Percentiles rank a stretch among this genome's conserved stretches.
Evolutionary conservation across 2,329 filamentous ascomycete genomes (phyloP).

Genomic region (Neofusicoccum kwambonambiense): DNA sequence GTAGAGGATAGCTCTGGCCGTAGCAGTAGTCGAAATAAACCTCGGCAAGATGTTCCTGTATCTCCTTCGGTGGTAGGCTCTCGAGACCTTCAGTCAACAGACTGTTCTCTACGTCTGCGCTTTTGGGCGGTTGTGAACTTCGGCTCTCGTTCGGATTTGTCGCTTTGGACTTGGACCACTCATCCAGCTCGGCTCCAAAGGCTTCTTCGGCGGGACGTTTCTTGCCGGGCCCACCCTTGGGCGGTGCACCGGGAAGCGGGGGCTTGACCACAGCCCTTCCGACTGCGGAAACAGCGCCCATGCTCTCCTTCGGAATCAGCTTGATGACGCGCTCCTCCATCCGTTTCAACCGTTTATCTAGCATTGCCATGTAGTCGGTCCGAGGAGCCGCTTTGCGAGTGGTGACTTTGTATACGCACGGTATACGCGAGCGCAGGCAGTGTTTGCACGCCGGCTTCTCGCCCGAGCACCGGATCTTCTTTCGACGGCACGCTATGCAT

Average conservation of each 20-base stretch:
- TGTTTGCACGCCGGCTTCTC: constrained; percentile 98
- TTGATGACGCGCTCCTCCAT: constrained; percentile 99
- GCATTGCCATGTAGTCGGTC: constrained; percentile 98
- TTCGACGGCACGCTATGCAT: constrained; percentile 91
- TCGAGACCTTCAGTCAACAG: constrained; percentile 80
- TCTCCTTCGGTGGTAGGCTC: constrained; percentile 76
- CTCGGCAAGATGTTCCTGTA: constrained; percentile 90
- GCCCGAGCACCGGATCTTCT: constrained; percentile 97
- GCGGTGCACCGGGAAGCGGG: constrained; percentile 58
- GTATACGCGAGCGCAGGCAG: constrained; percentile 85
- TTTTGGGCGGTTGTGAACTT: constrained; percentile 45
- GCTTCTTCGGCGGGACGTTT: constrained; percentile 86
- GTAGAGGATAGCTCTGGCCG: constrained; percentile 87
- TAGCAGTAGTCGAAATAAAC: constrained; percentile 96
- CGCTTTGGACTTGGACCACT: constrained; percentile 67
- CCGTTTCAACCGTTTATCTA: constrained; percentile 90
- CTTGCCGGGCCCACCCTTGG: constrained; percentile 60
- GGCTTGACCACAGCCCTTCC: constrained; percentile 84
- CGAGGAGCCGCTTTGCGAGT: constrained; percentile 89
- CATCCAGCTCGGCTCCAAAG: constrained; percentile 76
- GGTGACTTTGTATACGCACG: constrained; percentile 96
- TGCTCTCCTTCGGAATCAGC: constrained; percentile 83
- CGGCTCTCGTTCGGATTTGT: constrained; percentile 45
- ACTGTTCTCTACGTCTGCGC: constrained; percentile 71
- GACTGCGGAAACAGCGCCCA: constrained; percentile 65